Base-by-base conservation (phyloP, 208 protist species). In the Perkinsela sp. region DNA sequence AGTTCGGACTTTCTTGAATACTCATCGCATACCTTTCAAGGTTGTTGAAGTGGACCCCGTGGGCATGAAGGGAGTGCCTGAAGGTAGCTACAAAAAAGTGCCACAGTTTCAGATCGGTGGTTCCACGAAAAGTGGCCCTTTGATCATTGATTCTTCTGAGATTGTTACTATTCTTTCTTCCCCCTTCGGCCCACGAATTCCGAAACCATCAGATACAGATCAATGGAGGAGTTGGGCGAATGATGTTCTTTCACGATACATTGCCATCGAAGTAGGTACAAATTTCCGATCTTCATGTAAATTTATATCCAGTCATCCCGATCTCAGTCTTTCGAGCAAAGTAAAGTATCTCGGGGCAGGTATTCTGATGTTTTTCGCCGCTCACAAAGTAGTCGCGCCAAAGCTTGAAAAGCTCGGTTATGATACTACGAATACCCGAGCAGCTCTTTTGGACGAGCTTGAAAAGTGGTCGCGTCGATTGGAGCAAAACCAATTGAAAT, bases 1-100 rank as follows among this genome's bases (percentile, higher is more conserved):
- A 72, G 82, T 92, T 48, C 74, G 87, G 70, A 76, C 78, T 29
- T 69, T 90, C 31, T 76, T 92, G 31, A 73, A 73, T 67, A 84
- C 77, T 67, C 66, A 82, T 69, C 66, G 73, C 69, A 80, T 92
- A 0, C 78, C 84, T 0, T 92, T 85, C 70, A 70, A 76, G 28
- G 75, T 77, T 30, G 75, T 86, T 0, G 69, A 74, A 65, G 75
- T 92, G 65, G 80, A 90, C 69, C 81, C 86, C 1, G 69, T 92
- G 30, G 79, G 70, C 32, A 82, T 81, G 16, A 65, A 70, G 2
- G 83, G 80, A 2, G 70, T 90, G 32, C 80, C 80, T 0, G 79
- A 84, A 66, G 68, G 69, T 1, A 78, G 76, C 48, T 92, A 90
- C 70, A 67, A 70, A 22, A 75, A 86, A 30, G 84, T 81, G 0